Percentiles rank a stretch among this genome's conserved stretches.
Evolutionary conservation across 139 green algal species (phyloP).

Genomic region (Ulvella scutata): DNA sequence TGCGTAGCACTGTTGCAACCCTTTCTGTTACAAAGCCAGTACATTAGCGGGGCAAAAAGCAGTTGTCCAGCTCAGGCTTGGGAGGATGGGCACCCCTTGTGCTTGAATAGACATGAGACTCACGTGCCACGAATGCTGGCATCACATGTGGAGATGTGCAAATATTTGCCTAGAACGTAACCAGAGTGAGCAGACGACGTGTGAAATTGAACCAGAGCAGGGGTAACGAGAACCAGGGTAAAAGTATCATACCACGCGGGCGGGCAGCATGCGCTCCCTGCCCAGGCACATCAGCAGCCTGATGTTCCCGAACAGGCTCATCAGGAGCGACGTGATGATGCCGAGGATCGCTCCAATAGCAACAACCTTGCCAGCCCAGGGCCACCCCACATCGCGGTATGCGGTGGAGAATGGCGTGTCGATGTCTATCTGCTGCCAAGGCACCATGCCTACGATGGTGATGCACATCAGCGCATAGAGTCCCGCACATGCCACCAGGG

Average conservation of each 20-base stretch:
- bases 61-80: too few relatives aligned
- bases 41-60: too few relatives aligned
- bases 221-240: not conserved
- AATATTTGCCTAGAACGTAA: not conserved
- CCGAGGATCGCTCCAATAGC: constrained; percentile 34
- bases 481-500: constrained; percentile 33
- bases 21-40: not conserved
- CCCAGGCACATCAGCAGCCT: constrained; percentile 66
- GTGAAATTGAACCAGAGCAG: not conserved
- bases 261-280: constrained; percentile 51
- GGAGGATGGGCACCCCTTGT: too few relatives aligned
- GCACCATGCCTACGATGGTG: constrained; percentile 30
- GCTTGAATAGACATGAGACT: not conserved
- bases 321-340: constrained; percentile 53
- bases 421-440: constrained; percentile 33
- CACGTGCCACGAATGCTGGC: not conserved
- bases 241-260: constrained; percentile 27
- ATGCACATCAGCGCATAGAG: constrained; percentile 40
- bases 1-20: constrained; percentile 10
- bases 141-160: not conserved
- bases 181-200: not conserved
- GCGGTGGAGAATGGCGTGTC: constrained; percentile 46
- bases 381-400: constrained; percentile 29
- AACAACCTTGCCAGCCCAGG: constrained; percentile 31
- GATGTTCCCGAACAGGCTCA: constrained; percentile 51